These are phyloP conservation scores for Macrolepiota albuminosa DNA, from an alignment of 768 basidiomycete species.

Conservation along the genomic window DNA sequence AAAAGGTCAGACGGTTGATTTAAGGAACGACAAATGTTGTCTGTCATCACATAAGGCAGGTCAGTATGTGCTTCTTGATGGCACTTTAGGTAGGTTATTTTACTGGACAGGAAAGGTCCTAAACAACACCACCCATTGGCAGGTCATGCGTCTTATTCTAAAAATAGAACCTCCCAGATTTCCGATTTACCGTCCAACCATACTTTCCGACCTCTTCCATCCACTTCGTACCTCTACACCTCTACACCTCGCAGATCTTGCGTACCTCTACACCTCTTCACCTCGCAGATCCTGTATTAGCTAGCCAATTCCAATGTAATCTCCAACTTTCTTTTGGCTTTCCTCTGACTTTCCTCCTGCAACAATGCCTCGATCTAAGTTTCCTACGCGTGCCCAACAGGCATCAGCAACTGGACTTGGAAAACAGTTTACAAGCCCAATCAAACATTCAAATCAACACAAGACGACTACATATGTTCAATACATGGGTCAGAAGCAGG, in stretches of 20 bases:
- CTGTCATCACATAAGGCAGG: too few relatives aligned
- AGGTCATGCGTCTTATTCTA: too few relatives aligned
- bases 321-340: not conserved
- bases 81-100: too few relatives aligned
- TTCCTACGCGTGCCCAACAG: not conserved
- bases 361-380: not conserved
- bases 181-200: too few relatives aligned
- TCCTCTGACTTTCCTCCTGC: not conserved
- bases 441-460: slow-evolving; percentile 8
- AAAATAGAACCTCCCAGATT: too few relatives aligned
- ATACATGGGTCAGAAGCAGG: not conserved
- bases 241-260: not conserved
- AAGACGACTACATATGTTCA: not conserved
- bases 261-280: not conserved
- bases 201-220: too few relatives aligned
- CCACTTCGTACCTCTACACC: not conserved
- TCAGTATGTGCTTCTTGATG: too few relatives aligned
- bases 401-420: not conserved
- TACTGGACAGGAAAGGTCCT: too few relatives aligned
- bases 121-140: too few relatives aligned
- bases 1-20: too few relatives aligned
- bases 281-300: not conserved
- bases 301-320: not conserved
- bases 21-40: too few relatives aligned
- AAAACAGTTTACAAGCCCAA: not conserved